Evolutionary conservation across 2,329 filamentous ascomycete genomes (phyloP).

Genomic region (Hypoxylon sp.): DNA sequence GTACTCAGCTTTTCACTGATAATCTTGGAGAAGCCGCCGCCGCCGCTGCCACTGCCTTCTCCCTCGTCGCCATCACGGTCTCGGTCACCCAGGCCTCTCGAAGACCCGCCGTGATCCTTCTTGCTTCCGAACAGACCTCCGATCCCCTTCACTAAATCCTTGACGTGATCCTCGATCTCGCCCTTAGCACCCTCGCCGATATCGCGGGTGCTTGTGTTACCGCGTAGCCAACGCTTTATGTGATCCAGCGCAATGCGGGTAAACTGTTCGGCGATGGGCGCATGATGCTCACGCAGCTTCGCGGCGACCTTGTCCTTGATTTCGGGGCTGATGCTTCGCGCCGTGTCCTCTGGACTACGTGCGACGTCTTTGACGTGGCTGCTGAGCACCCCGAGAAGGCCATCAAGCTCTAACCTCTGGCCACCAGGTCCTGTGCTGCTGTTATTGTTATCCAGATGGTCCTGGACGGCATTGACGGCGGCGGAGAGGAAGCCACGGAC

Average conservation of each 20-base stretch:
- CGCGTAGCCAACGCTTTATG: constrained; percentile 13
- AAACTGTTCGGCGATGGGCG: constrained; percentile 10
- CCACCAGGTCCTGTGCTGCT: not conserved
- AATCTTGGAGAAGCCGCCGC: constrained; percentile 6
- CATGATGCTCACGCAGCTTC: constrained; percentile 12
- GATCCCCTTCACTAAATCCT: constrained; percentile 11
- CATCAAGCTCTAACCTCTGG: constrained; percentile 10
- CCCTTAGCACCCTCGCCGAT: constrained; percentile 11
- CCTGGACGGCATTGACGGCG: constrained; percentile 8
- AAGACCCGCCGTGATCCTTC: constrained; percentile 2
- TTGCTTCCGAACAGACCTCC: constrained; percentile 7
- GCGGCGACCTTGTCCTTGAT: constrained; percentile 8
- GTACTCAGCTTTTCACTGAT: constrained; percentile 18
- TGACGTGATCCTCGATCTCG: constrained; percentile 11
- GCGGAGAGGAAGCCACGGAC: constrained; percentile 11
- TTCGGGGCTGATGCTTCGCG: constrained; percentile 9
- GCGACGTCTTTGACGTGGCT: constrained; percentile 8
- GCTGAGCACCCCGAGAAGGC: constrained; percentile 4
- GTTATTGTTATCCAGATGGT: constrained; percentile 6
- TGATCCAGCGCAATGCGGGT: constrained; percentile 11
- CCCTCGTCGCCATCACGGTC: not conserved
- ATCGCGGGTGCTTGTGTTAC: constrained; percentile 13
- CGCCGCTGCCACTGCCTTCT: not conserved
- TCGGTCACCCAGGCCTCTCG: constrained; percentile 5
- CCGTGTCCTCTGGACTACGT: constrained; percentile 9